Percentiles rank a stretch among this genome's conserved stretches.
Conservation (phyloP, 1,139 yeast genomes). For the Pichia sp. region DNA sequence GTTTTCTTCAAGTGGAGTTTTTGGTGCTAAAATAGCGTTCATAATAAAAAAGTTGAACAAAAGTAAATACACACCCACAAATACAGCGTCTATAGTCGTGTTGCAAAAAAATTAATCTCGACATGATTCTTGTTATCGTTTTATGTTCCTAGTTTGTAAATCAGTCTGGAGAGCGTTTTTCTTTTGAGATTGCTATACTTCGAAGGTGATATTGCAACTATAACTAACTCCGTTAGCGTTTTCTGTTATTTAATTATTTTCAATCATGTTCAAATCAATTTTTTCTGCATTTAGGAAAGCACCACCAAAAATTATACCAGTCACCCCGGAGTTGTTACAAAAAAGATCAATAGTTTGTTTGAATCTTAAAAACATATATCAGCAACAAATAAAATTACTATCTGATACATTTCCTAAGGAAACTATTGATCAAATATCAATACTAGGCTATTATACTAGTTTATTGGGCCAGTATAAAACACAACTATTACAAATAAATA, state of each 20-base stretch:
- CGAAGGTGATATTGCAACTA: too few species aligned
- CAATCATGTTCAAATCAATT: constrained; percentile 12
- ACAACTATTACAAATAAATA: not conserved
- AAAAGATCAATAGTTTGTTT: constrained; percentile 10
- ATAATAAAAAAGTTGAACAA: too few species aligned
- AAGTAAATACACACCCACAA: too few species aligned
- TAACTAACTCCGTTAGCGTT: too few species aligned
- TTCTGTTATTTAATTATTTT: not conserved
- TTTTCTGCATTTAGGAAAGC: constrained; percentile 8
- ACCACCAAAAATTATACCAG: constrained; percentile 1
- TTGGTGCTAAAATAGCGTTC: too few species aligned
- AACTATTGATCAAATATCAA: constrained; percentile 1
- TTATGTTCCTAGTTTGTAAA: too few species aligned
- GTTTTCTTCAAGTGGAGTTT: too few species aligned
- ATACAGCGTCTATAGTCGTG: too few species aligned
- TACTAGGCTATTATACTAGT: constrained; percentile 8
- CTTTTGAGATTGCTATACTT: too few species aligned
- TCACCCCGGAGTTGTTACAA: constrained; percentile 14
- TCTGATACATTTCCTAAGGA: not conserved
- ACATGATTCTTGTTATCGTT: too few species aligned
- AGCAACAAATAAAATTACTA: constrained; percentile 13
- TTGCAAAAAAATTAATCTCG: too few species aligned
- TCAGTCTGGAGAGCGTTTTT: too few species aligned
- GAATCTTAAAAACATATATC: constrained; percentile 10
- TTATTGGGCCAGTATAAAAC: constrained; percentile 4